Evolutionary conservation across 768 basidiomycete genomes (phyloP).

Genomic region (Coprinopsis cinerea): DNA sequence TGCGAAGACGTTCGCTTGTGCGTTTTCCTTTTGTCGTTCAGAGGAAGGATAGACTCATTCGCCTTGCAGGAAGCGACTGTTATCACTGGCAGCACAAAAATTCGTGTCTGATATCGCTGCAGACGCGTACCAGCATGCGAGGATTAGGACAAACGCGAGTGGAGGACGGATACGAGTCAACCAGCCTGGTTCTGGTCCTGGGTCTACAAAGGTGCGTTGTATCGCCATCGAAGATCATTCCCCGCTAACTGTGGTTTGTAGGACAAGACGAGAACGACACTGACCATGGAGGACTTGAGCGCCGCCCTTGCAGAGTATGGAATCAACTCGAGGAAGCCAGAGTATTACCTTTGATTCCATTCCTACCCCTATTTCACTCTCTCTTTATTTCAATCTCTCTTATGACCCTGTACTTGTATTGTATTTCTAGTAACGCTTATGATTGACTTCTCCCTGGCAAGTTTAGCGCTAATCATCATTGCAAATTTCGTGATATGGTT

Average conservation of each 20-base stretch:
- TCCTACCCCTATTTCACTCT: neutral
- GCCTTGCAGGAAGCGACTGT: slow-evolving; percentile 72
- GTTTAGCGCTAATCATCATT: too few species aligned
- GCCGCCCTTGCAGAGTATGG: slow-evolving; percentile 94
- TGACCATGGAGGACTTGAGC: slow-evolving; percentile 97
- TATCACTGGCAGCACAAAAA: slow-evolving; percentile 95
- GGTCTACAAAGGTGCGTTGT: slow-evolving; percentile 52
- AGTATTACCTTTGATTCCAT: slow-evolving; percentile 71
- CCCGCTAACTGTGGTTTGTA: too few species aligned
- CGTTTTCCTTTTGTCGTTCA: slow-evolving; percentile 5
- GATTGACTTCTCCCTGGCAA: too few species aligned
- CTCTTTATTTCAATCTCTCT: neutral
- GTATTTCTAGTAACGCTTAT: neutral
- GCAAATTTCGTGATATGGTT: too few species aligned
- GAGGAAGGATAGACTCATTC: neutral
- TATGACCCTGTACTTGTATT: neutral
- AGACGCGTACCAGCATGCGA: slow-evolving; percentile 96
- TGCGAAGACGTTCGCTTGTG: slow-evolving; percentile 91
- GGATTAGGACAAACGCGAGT: slow-evolving; percentile 84
- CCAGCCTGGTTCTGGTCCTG: slow-evolving; percentile 50
- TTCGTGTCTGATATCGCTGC: slow-evolving; percentile 96
- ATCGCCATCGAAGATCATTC: slow-evolving; percentile 3
- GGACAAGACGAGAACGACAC: slow-evolving; percentile 89
- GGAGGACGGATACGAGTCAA: slow-evolving; percentile 65
- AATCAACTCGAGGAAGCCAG: slow-evolving; percentile 89